These are phyloP conservation scores for Aspergillus eucalypticola DNA, from an alignment of 2,329 filamentous ascomycete genomes.

Conservation along the genomic window DNA sequence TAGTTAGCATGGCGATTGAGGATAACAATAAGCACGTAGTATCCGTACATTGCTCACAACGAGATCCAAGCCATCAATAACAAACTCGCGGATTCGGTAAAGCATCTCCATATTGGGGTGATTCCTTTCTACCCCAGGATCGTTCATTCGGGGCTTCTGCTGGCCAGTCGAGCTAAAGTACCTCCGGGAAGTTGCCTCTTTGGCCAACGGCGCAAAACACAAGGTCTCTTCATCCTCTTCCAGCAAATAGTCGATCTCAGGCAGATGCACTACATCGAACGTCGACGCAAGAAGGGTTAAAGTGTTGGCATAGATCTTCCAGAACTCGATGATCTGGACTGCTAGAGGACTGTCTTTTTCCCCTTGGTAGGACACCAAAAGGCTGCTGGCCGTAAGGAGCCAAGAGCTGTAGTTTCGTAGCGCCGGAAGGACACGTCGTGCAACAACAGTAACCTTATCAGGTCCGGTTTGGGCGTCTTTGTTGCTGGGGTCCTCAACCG, in stretches of 20 bases:
- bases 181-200: constrained; percentile 51
- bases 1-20: constrained; percentile 20
- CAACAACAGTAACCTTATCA: constrained; percentile 59
- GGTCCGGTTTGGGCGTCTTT: constrained; percentile 39
- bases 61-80: constrained; percentile 62
- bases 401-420: constrained; percentile 69
- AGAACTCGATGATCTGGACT: constrained; percentile 61
- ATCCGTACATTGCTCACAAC: constrained; percentile 50
- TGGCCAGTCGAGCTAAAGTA: constrained; percentile 51
- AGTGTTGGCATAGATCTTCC: constrained; percentile 65
- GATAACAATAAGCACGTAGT: constrained; percentile 5
- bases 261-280: constrained; percentile 60
- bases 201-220: constrained; percentile 63
- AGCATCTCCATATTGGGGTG: constrained; percentile 66
- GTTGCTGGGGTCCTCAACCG: constrained; percentile 49
- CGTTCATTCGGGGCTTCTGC: constrained; percentile 56
- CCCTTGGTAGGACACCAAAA: constrained; percentile 54
- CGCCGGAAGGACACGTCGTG: constrained; percentile 63
- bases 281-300: constrained; percentile 60
- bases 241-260: constrained; percentile 62
- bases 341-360: constrained; percentile 56
- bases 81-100: constrained; percentile 63
- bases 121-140: constrained; percentile 52
- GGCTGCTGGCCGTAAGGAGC: constrained; percentile 58
- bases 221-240: constrained; percentile 68